Evolutionary conservation across 768 basidiomycete species (phyloP), one percentile per base, ranked within the genome.

Genomic region (Infundibulicybe gibba): DNA sequence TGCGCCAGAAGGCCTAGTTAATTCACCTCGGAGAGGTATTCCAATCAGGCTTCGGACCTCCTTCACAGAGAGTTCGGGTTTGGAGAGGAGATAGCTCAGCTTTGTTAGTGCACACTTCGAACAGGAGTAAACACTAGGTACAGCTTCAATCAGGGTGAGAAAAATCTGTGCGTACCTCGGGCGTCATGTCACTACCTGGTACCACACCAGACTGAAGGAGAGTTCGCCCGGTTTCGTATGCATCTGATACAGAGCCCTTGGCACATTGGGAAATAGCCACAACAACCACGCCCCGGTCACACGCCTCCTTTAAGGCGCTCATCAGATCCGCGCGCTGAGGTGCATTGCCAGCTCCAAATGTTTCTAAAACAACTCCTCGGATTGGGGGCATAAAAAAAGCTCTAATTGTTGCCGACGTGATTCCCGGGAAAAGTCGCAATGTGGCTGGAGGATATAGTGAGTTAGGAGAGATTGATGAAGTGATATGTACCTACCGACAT

Each of bases 291-390:
- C 90, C 92, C 1, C 86, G 79, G 47, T 85, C 80, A 52, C 87
- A 90, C 2, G 94, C 92, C 47, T 87, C 83, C 52, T 81, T 83
- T 48, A 97, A 72, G 1, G 81, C 85, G n/a, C 75, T 63, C 60
- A 89, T 76, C 15, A 97, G 66, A 53, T 93, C 92, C 41, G 74
- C 49, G 11, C 89, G 77, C 55, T 91, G 85, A 0, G 94, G 93
- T 9, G 92, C 90, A 64, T 97, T 97, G 0, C 94, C 94, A 1
- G 92, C 84, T 6, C 94, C 94, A 62, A 90, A 97, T 2, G 89
- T 91, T 61, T 95, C 90, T 1, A 97, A 71, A 9, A 97, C 85
- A 2, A 94, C 85, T 3, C 93, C 94, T 25, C 76, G 78, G 6
- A 84, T 80, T 3, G 87, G 85, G 10, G 86, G 81, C 41, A 71